Percentiles rank a stretch among this genome's conserved stretches.
Conservation (phyloP, 176 grass and related monocot species). For the Hsuehochloa calcarea region DNA sequence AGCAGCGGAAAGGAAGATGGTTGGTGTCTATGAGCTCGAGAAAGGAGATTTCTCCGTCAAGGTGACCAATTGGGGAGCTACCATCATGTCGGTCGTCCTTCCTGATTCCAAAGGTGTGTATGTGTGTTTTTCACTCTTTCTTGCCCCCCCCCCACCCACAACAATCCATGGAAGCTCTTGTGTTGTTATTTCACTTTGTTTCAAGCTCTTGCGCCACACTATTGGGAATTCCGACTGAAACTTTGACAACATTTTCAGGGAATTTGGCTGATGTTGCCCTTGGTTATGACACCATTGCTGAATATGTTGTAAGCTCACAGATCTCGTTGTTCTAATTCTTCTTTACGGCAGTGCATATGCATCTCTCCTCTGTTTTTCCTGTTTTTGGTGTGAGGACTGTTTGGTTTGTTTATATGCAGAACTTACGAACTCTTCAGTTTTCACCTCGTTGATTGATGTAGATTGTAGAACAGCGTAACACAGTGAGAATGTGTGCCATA, state of each 20-base stretch:
- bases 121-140: too few relatives aligned
- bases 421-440: background rate
- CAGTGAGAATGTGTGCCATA: background rate
- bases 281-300: slow-evolving; percentile 76
- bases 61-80: slow-evolving; percentile 86
- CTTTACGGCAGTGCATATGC: background rate
- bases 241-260: slow-evolving; percentile 36
- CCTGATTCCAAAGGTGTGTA: slow-evolving; percentile 78
- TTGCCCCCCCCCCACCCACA: too few relatives aligned
- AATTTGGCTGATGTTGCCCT: slow-evolving; percentile 65
- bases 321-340: background rate
- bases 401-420: background rate
- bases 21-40: slow-evolving; percentile 70
- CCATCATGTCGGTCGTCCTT: slow-evolving; percentile 63
- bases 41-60: slow-evolving; percentile 72
- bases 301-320: slow-evolving; percentile 67
- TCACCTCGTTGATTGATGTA: background rate
- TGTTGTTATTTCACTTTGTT: background rate
- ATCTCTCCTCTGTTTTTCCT: background rate
- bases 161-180: background rate
- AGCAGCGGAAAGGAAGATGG: slow-evolving; percentile 45
- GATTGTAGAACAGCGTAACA: background rate
- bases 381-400: background rate
- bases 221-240: background rate
- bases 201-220: background rate